These are phyloP conservation scores for Arachnomyces sp. DNA, from an alignment of 2,329 filamentous ascomycete genomes.

Conservation along the genomic window DNA sequence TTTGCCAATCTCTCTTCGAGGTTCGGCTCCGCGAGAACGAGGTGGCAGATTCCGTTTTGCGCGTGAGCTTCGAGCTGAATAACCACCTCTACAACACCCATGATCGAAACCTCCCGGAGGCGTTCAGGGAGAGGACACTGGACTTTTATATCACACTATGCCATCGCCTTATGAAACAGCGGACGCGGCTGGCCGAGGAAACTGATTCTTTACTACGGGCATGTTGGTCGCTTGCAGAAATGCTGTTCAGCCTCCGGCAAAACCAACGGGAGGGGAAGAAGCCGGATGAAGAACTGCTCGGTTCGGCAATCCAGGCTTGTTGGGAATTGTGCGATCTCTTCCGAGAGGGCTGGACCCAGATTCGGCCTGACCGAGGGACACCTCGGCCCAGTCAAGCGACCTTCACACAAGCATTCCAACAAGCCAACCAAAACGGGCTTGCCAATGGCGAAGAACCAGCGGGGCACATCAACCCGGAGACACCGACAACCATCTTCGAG, in stretches of 20 bases:
- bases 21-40: conserved; percentile 71
- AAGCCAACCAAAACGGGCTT: conserved; percentile 35
- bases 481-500: conserved; percentile 90
- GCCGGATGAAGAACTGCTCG: conserved; percentile 73
- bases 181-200: conserved; percentile 66
- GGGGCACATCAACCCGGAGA: conserved; percentile 55
- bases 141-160: conserved; percentile 94
- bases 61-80: conserved; percentile 90
- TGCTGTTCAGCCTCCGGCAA: conserved; percentile 84
- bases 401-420: conserved; percentile 54
- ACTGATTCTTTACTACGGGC: conserved; percentile 76
- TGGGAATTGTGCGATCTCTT: conserved; percentile 94
- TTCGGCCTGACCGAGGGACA: conserved; percentile 76
- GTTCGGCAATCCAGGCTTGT: conserved; percentile 82
- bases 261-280: conserved; percentile 64
- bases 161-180: conserved; percentile 92
- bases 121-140: conserved; percentile 78
- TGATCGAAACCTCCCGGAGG: conserved; percentile 71
- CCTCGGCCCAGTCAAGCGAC: conserved; percentile 70
- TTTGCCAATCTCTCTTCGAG: conserved; percentile 87
- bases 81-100: conserved; percentile 93
- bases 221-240: conserved; percentile 85
- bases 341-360: conserved; percentile 81
- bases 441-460: conserved; percentile 15
- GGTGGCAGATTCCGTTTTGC: conserved; percentile 70